Percentiles rank a stretch among this genome's conserved stretches.
Evolutionary conservation across 2,329 filamentous ascomycete genomes (phyloP).

Genomic region (Fusarium longipes): DNA sequence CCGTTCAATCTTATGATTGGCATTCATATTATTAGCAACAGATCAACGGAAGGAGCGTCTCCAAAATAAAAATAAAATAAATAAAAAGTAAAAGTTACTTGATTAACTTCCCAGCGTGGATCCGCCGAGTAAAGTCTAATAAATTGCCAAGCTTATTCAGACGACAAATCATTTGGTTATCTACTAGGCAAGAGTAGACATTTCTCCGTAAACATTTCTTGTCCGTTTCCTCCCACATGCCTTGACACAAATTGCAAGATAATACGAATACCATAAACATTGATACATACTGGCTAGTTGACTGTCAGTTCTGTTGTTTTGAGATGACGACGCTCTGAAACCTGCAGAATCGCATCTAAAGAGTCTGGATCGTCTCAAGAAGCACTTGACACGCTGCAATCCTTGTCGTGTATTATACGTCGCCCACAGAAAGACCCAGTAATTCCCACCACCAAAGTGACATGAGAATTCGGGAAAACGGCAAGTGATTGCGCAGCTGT

Average conservation of each 20-base stretch:
- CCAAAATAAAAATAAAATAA: neutral
- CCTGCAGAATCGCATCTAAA: conserved; percentile 15
- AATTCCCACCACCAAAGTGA: conserved; percentile 2
- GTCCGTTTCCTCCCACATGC: neutral
- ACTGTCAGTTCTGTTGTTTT: conserved; percentile 21
- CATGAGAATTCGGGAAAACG: conserved; percentile 29
- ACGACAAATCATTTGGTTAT: neutral
- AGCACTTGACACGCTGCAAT: conserved; percentile 14
- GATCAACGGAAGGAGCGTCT: conserved; percentile 5
- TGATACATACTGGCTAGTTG: neutral
- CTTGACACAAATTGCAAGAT: neutral
- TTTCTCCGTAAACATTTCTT: neutral
- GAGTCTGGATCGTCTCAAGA: conserved; percentile 37
- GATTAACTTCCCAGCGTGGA: neutral
- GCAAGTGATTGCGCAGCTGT: conserved; percentile 1
- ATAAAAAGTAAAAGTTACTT: neutral
- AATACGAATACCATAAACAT: neutral
- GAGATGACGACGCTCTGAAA: conserved; percentile 27
- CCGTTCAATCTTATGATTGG: neutral
- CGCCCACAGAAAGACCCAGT: conserved; percentile 11
- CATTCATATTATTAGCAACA: neutral
- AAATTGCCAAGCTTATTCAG: conserved; percentile 7
- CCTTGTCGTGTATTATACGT: conserved; percentile 17
- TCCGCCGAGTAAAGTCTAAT: conserved; percentile 2
- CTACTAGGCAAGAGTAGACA: neutral